Conservation (phyloP, 75 land plant species). For the Pseudotsuga menziesii region DNA sequence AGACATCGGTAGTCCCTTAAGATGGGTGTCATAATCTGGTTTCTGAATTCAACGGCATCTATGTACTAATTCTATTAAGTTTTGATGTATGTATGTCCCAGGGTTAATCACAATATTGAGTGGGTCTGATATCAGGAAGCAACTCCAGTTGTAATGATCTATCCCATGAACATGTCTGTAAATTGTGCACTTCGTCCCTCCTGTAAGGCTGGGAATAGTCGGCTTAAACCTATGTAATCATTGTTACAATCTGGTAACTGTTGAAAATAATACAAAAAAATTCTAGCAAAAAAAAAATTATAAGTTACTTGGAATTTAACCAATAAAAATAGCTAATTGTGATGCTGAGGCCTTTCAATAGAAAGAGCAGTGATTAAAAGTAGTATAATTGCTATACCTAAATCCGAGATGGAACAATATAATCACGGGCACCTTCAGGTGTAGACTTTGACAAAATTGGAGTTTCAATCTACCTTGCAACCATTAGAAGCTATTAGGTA, state of each 20-base stretch:
- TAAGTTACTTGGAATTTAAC: background rate
- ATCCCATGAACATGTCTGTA: too few species aligned
- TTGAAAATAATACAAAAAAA: background rate
- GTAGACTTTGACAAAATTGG: constrained; percentile 93
- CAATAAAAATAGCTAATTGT: background rate
- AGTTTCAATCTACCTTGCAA: constrained; percentile 87
- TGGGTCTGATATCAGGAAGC: too few species aligned
- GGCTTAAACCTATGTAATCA: too few species aligned
- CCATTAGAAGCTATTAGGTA: constrained; percentile 18
- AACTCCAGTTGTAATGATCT: too few species aligned
- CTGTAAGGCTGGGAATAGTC: too few species aligned
- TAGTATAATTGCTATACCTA: constrained; percentile 47
- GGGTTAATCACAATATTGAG: too few species aligned
- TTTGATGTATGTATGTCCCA: too few species aligned
- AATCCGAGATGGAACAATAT: constrained; percentile 93
- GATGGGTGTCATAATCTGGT: too few species aligned
- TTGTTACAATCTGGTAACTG: background rate
- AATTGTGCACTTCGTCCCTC: too few species aligned
- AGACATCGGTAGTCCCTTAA: too few species aligned
- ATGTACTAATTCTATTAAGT: too few species aligned
- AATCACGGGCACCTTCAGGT: constrained; percentile 99
- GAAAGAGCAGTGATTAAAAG: background rate
- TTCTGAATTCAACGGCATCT: too few species aligned
- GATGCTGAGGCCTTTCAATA: background rate
- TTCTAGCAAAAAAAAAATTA: background rate